Evolutionary conservation across 2,329 filamentous ascomycete genomes (phyloP).

Genomic region (Knufia fluminis): DNA sequence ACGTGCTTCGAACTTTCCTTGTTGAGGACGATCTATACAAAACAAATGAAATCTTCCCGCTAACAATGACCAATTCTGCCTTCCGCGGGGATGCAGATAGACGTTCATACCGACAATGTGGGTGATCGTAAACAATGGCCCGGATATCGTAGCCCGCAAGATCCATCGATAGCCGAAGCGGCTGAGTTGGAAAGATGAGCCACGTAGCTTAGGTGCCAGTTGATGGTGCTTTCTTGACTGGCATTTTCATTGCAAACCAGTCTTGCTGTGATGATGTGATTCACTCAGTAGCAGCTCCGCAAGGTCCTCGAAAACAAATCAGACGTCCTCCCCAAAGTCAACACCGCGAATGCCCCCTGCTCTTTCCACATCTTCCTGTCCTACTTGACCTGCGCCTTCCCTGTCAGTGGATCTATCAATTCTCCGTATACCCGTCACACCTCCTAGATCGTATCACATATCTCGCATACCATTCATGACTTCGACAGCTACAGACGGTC

Average conservation of each 20-base stretch:
- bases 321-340: neutral
- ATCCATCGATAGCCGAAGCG: neutral
- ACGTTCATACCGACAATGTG: neutral
- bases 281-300: neutral
- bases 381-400: conserved; percentile 2
- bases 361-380: neutral
- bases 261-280: neutral
- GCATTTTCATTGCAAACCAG: neutral
- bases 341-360: neutral
- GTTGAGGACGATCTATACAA: neutral
- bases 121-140: neutral
- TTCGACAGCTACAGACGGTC: neutral
- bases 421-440: neutral
- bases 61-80: neutral
- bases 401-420: neutral
- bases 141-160: neutral
- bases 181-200: neutral
- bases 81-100: neutral
- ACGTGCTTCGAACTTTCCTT: neutral
- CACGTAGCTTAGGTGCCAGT: neutral
- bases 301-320: neutral
- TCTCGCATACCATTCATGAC: neutral
- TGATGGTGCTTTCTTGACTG: neutral
- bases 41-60: neutral
- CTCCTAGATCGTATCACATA: too few species aligned